Evolutionary conservation across 2,329 filamentous ascomycete genomes (phyloP).

Genomic region (Microascus cirrosus): DNA sequence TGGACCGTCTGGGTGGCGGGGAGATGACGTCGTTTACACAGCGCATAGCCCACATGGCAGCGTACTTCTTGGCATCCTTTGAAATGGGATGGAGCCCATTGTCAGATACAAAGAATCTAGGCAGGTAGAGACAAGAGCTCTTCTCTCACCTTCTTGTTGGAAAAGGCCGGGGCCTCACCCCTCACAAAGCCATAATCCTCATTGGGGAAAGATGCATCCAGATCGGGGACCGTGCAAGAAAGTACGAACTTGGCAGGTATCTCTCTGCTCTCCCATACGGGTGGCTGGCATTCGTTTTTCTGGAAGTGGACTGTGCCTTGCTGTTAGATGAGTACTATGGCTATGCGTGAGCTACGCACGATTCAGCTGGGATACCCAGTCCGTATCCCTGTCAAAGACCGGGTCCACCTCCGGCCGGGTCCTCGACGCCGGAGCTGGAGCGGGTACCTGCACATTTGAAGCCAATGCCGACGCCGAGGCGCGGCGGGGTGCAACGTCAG

Average conservation of each 20-base stretch:
- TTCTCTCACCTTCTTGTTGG: constrained; percentile 30
- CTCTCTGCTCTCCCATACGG: constrained; percentile 9
- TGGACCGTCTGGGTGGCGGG: constrained; percentile 9
- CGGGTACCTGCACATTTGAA: background rate
- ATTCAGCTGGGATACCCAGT: background rate
- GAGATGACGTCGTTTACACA: background rate
- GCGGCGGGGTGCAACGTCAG: background rate
- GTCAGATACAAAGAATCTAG: background rate
- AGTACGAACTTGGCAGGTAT: constrained; percentile 12
- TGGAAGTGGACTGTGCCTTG: constrained; percentile 10
- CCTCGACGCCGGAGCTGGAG: background rate
- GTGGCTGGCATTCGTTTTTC: background rate
- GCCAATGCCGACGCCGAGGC: background rate
- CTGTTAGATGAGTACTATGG: background rate
- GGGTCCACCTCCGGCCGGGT: constrained; percentile 19
- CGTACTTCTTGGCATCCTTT: constrained; percentile 40
- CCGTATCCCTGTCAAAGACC: constrained; percentile 11
- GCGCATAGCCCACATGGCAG: constrained; percentile 33
- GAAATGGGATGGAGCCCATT: background rate
- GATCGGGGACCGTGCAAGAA: constrained; percentile 12
- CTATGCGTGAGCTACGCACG: background rate
- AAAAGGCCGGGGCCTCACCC: constrained; percentile 23
- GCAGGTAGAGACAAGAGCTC: background rate
- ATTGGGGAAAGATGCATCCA: constrained; percentile 13
- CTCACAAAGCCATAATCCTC: constrained; percentile 21